phyloP scores from a whole-genome alignment of 2,329 filamentous ascomycete genomes.

The Fusarium siculi region DNA sequence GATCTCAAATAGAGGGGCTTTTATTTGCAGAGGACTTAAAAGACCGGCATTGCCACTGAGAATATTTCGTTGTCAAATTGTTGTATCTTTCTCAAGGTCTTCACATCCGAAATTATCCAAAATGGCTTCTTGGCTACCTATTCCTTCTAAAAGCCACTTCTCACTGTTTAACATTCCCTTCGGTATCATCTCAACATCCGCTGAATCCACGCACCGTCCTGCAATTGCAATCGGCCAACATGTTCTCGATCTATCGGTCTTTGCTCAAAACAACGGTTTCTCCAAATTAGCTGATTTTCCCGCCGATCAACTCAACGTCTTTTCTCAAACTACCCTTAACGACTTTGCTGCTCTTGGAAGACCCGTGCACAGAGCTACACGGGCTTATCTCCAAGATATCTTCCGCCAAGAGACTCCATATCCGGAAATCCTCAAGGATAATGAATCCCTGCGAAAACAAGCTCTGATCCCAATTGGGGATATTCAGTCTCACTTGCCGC shows the following conservation, averaged over 20 bases:
- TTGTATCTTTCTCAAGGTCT: background rate
- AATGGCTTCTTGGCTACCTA: conserved; percentile 26
- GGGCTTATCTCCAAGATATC: conserved; percentile 72
- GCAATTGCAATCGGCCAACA: conserved; percentile 79
- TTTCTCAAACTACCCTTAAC: conserved; percentile 47
- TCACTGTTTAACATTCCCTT: conserved; percentile 83
- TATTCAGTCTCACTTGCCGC: conserved; percentile 74
- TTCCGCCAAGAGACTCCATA: conserved; percentile 64
- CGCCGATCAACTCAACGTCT: conserved; percentile 40
- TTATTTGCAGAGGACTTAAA: background rate
- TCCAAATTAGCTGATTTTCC: conserved; percentile 41
- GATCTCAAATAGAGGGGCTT: background rate
- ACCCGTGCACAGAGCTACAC: conserved; percentile 73
- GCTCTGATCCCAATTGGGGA: conserved; percentile 51
- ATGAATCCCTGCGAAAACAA: conserved; percentile 44
- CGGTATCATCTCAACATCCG: conserved; percentile 76
- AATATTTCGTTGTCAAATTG: background rate
- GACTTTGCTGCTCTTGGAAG: conserved; percentile 65
- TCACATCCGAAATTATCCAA: background rate
- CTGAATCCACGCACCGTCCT: conserved; percentile 65
- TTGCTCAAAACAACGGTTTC: conserved; percentile 60
- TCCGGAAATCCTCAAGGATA: conserved; percentile 49
- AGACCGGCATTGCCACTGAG: fast-evolving
- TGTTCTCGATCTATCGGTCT: conserved; percentile 74
- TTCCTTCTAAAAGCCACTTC: conserved; percentile 18